Evolutionary conservation across 192 early-diverging fungal genomes (phyloP), one percentile per base, ranked within the genome.

Genomic region (Coemansia aciculifera): DNA sequence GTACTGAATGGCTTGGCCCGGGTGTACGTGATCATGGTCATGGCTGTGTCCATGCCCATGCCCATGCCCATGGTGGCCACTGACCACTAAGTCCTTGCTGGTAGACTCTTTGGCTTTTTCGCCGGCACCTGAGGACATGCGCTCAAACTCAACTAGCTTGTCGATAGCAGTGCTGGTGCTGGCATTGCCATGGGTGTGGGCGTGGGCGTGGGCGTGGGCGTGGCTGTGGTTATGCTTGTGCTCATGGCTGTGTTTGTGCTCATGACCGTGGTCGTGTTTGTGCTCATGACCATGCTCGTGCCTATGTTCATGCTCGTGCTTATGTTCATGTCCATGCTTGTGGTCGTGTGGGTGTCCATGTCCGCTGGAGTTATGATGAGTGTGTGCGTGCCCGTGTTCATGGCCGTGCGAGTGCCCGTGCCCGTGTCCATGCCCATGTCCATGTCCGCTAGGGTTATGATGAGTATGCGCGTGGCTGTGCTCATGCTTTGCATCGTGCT

Each of bases 1-100:
- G 59, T 82, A 82, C 68, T 74, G 67, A 15, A 82, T 76, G 19
- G 62, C 75, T 56, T 74, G 68, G 11, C 81, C 77, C 11, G 72
- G 71, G 31, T 78, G 76, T 9, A 54, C 65, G 57, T 76, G 70
- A 19, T 72, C 57, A 43, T 74, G 62, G 23, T 59, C 51, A 39
- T 74, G 66, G 48, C 51, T 59, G 7, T 71, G 69, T 0, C 54
- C 27, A 38, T 76, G 71, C 15, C 64, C 19, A 37, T 79, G 77
- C 31, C 40, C 42, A 36, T 78, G 75, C 23, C 63, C 38, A 17
- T 75, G 74, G n/a, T 56, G 37, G 24, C 51, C 27, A 29, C 51
- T 54, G 49, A 63, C 60, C 7, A 71, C 52, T 24, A 54, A 19
- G 15, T 56, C 52, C 62, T 63, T 59, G 44, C 39, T 52, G n/a